A percentile compares a stretch with the other conserved stretches of the same genome.
phyloP scores from a whole-genome alignment of 208 protist species.

The Tetramitus jugosus region DNA sequence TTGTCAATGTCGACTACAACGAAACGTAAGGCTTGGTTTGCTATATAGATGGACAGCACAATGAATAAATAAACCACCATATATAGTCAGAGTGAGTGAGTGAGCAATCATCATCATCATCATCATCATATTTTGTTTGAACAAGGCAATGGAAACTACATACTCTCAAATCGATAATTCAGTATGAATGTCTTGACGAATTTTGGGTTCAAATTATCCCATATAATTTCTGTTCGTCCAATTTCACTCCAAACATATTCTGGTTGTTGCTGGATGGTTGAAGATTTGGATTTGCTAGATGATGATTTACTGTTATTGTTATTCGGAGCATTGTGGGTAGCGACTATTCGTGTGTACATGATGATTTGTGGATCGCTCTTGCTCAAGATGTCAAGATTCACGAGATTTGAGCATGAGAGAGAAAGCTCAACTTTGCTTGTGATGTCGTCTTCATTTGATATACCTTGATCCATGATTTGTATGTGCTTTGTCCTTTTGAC shows the following conservation, averaged over 20 bases:
- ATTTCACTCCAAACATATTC: constrained; percentile 17
- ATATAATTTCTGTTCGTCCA: constrained; percentile 11
- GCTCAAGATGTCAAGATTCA: background rate
- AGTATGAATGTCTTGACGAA: background rate
- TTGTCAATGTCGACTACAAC: constrained; percentile 23
- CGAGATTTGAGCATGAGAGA: background rate
- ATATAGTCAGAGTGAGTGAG: too few relatives aligned
- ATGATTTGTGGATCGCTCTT: background rate
- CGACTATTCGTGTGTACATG: too few relatives aligned
- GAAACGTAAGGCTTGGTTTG: constrained; percentile 12
- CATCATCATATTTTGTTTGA: too few relatives aligned
- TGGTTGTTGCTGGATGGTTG: too few relatives aligned
- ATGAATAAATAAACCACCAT: too few relatives aligned
- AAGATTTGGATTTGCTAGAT: background rate
- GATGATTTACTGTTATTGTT: background rate
- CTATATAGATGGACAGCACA: background rate
- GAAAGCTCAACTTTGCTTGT: background rate
- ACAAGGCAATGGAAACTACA: background rate
- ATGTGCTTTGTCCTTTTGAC: too few relatives aligned
- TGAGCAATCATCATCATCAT: too few relatives aligned
- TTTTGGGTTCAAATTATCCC: constrained; percentile 11
- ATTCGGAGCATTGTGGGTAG: background rate
- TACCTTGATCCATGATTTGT: too few relatives aligned
- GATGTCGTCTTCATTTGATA: too few relatives aligned
- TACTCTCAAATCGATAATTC: constrained; percentile 11